Evolutionary conservation across 139 green algal species (phyloP).

Genomic region (Coelastrella sp.): DNA sequence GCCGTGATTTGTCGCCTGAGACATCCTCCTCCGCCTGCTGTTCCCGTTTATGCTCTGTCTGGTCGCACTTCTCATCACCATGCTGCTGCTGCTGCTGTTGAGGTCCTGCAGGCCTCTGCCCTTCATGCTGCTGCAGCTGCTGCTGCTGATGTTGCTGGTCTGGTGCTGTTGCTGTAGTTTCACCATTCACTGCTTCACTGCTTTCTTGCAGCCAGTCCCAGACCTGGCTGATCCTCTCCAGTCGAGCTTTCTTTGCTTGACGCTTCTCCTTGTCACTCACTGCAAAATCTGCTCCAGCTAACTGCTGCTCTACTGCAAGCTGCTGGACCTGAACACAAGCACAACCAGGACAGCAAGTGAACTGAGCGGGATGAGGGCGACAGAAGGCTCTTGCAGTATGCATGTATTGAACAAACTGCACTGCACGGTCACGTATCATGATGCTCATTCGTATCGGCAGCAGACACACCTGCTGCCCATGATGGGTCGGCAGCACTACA

Average conservation of each 20-base stretch:
- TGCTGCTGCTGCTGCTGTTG: not conserved
- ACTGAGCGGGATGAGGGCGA: no score
- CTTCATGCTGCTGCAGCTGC: slow-evolving; percentile 19
- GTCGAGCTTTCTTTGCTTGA: slow-evolving; percentile 1
- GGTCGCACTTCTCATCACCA: no score
- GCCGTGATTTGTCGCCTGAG: no score
- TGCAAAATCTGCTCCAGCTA: slow-evolving; percentile 13
- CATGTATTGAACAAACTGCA: not conserved
- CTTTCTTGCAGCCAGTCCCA: slow-evolving; percentile 41
- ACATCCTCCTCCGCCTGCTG: not conserved
- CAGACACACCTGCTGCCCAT: no score
- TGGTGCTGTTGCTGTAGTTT: not conserved
- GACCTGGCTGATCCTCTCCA: slow-evolving; percentile 21
- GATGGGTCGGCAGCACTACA: no score
- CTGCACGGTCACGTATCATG: not conserved
- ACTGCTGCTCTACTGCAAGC: slow-evolving; percentile 36
- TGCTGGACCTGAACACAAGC: slow-evolving; percentile 28
- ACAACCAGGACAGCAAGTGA: not conserved
- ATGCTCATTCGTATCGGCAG: no score
- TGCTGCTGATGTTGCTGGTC: not conserved
- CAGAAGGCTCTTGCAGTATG: not conserved
- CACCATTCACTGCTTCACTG: not conserved
- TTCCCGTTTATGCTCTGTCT: not conserved
- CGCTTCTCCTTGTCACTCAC: slow-evolving; percentile 14
- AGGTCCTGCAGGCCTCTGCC: not conserved